Conservation (phyloP, 2,329 filamentous ascomycete species). For the Fusarium anguioides region DNA sequence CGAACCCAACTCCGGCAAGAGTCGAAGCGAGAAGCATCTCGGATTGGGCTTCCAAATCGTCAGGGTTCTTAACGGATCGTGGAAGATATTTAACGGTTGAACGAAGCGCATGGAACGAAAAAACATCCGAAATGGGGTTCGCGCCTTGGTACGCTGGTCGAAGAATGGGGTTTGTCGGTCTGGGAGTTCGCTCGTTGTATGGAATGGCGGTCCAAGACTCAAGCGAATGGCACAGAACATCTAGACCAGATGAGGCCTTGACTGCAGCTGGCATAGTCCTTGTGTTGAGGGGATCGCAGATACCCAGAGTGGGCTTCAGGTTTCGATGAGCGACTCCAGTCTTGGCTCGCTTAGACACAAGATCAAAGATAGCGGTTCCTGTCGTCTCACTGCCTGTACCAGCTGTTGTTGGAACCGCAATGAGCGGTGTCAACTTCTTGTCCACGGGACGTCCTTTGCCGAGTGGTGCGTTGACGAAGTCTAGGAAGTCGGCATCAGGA, state of each 20-base stretch:
- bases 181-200: slow-evolving; percentile 84
- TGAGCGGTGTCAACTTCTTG: slow-evolving; percentile 77
- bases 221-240: slow-evolving; percentile 93
- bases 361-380: slow-evolving; percentile 96
- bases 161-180: slow-evolving; percentile 89
- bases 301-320: slow-evolving; percentile 93
- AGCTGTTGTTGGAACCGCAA: slow-evolving; percentile 85
- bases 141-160: slow-evolving; percentile 96
- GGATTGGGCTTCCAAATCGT: slow-evolving; percentile 91
- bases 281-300: slow-evolving; percentile 88
- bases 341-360: slow-evolving; percentile 89
- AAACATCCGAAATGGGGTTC: slow-evolving; percentile 97
- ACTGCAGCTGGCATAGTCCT: slow-evolving; percentile 95
- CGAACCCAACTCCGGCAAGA: slow-evolving; percentile 93
- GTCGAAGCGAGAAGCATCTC: slow-evolving; percentile 97
- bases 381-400: slow-evolving; percentile 94
- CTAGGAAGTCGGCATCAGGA: slow-evolving; percentile 91
- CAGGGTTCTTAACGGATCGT: slow-evolving; percentile 84
- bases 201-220: slow-evolving; percentile 99
- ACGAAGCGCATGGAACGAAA: slow-evolving; percentile 86
- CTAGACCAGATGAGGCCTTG: slow-evolving; percentile 89
- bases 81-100: slow-evolving; percentile 93
- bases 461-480: slow-evolving; percentile 96
- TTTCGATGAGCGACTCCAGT: slow-evolving; percentile 96
- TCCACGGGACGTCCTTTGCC: slow-evolving; percentile 85